These are phyloP conservation scores for Beauveria varroae DNA, from an alignment of 2,329 filamentous ascomycete genomes.

Conservation along the genomic window DNA sequence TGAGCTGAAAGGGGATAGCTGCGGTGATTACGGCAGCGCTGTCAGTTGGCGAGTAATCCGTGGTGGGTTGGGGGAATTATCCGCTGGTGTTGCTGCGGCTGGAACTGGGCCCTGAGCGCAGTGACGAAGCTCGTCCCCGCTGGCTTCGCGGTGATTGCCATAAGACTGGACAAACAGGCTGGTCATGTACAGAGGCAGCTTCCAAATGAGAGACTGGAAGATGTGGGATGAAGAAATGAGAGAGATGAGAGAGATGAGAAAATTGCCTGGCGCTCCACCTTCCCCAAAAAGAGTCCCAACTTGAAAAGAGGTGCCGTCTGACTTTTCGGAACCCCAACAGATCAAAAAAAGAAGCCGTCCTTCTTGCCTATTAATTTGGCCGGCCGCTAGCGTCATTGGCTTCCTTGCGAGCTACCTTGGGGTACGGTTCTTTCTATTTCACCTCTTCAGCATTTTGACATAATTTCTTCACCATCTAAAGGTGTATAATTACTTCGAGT, in stretches of 20 bases:
- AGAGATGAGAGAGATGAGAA: not conserved
- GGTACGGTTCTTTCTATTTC: too few species aligned
- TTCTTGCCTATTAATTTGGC: not conserved
- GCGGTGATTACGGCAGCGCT: not conserved
- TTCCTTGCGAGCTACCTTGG: too few species aligned
- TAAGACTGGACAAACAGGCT: too few species aligned
- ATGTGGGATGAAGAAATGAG: not conserved
- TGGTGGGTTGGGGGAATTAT: too few species aligned
- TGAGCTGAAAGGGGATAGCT: not conserved
- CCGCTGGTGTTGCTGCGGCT: too few species aligned
- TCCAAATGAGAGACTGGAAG: not conserved
- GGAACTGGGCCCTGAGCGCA: too few species aligned
- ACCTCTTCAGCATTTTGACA: too few species aligned
- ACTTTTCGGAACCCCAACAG: conserved; percentile 8
- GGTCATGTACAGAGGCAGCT: not conserved
- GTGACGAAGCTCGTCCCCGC: too few species aligned
- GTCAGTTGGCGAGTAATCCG: too few species aligned
- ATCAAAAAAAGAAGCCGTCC: not conserved
- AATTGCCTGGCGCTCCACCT: not conserved
- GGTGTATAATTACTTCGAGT: too few species aligned
- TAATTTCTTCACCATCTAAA: too few species aligned
- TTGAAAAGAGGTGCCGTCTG: not conserved
- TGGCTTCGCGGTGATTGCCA: too few species aligned
- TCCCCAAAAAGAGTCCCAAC: conserved; percentile 3
- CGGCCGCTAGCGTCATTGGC: not conserved